These are phyloP conservation scores for Gorgonomyces haynaldii DNA, from an alignment of 192 early-diverging fungal genomes.

Conservation along the genomic window DNA sequence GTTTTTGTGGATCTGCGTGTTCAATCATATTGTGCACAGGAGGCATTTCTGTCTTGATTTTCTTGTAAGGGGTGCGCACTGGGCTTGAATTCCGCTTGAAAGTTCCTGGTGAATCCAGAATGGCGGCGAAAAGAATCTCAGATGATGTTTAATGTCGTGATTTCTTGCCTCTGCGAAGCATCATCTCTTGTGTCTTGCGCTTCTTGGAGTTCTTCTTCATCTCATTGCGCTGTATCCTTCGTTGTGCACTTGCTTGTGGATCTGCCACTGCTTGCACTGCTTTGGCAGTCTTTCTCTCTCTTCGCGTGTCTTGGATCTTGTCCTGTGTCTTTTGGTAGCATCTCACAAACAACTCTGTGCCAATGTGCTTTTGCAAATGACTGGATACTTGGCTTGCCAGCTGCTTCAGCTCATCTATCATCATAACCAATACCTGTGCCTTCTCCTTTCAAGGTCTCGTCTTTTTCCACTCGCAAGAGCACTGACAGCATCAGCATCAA, in stretches of 20 bases:
- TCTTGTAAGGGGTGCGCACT: no score
- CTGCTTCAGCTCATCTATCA: slow-evolving; percentile 54
- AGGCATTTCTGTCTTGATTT: no score
- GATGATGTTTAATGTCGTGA: not conserved
- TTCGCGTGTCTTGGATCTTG: slow-evolving; percentile 47
- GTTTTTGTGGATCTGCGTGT: slow-evolving; percentile 18
- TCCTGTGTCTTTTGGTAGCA: slow-evolving; percentile 57
- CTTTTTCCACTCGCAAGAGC: slow-evolving; percentile 69
- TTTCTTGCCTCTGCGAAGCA: not conserved
- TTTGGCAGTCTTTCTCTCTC: slow-evolving; percentile 49
- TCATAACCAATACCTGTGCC: slow-evolving; percentile 41
- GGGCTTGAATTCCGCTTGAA: no score
- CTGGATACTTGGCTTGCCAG: slow-evolving; percentile 69
- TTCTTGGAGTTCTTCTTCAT: slow-evolving; percentile 57
- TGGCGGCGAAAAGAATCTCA: no score
- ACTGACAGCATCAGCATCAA: slow-evolving; percentile 61
- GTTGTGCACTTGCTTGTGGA: slow-evolving; percentile 58
- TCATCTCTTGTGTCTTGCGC: slow-evolving; percentile 51
- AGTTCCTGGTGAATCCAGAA: no score
- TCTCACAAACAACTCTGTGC: slow-evolving; percentile 56
- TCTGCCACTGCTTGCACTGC: slow-evolving; percentile 57
- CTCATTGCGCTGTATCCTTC: slow-evolving; percentile 60
- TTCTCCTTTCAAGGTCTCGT: slow-evolving; percentile 51
- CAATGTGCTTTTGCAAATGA: slow-evolving; percentile 61
- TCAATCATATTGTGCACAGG: no score